These are phyloP conservation scores for Sindora glabra DNA, from an alignment of 306 rosid genomes.

Conservation along the genomic window DNA sequence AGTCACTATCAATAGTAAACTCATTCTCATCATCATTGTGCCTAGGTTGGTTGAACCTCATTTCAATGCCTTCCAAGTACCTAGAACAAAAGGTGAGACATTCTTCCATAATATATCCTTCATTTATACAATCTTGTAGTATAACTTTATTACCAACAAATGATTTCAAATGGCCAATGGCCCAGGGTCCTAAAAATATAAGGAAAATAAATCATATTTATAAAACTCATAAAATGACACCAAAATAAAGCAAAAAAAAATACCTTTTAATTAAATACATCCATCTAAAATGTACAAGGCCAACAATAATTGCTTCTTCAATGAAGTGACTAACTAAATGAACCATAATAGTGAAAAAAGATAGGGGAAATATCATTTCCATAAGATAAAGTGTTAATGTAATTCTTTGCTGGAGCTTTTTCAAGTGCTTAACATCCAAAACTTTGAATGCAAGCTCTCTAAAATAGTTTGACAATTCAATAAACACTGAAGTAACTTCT, in stretches of 20 bases:
- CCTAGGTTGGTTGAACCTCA: neutral
- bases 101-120: neutral
- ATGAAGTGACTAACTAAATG: too few relatives aligned
- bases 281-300: too few relatives aligned
- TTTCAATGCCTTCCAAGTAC: neutral
- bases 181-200: neutral
- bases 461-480: too few relatives aligned
- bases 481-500: too few relatives aligned
- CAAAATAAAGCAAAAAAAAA: neutral
- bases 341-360: too few relatives aligned
- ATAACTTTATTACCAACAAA: neutral
- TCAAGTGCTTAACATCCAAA: neutral
- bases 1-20: neutral
- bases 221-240: neutral
- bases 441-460: too few relatives aligned
- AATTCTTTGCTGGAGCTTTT: neutral
- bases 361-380: neutral
- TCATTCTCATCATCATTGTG: neutral
- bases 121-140: neutral
- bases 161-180: neutral
- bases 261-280: too few relatives aligned
- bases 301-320: too few relatives aligned
- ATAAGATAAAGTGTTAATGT: neutral
- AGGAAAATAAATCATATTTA: neutral
- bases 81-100: slow-evolving; percentile 4